Conservation (phyloP, 2,329 filamentous ascomycete genomes). For the Xylaria sp. region DNA sequence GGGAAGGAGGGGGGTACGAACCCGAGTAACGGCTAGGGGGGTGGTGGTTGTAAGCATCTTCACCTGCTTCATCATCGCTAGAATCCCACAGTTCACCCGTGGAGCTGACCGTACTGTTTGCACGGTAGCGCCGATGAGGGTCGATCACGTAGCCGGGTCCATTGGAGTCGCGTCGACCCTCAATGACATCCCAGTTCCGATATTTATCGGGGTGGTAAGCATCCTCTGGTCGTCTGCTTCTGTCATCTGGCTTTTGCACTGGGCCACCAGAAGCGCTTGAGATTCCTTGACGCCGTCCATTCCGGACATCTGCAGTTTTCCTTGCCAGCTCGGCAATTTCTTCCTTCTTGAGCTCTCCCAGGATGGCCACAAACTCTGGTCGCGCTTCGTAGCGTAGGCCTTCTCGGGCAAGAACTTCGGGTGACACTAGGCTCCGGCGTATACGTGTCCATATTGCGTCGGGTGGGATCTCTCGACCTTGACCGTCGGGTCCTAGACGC, state of each 20-base stretch:
- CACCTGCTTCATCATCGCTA: conserved; percentile 29
- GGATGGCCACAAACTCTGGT: conserved; percentile 64
- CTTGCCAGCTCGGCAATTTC: conserved; percentile 59
- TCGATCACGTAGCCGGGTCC: conserved; percentile 34
- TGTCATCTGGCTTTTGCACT: conserved; percentile 14
- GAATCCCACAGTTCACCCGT: conserved; percentile 40
- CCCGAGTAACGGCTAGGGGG: conserved; percentile 27
- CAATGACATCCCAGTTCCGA: conserved; percentile 41
- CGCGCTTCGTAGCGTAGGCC: conserved; percentile 65
- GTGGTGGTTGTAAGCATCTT: conserved; percentile 10
- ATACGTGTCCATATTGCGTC: conserved; percentile 67
- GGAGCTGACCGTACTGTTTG: conserved; percentile 34
- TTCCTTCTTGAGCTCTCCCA: conserved; percentile 59
- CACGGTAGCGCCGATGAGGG: conserved; percentile 26
- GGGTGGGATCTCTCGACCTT: conserved; percentile 60
- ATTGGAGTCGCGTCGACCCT: conserved; percentile 26
- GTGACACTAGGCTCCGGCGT: conserved; percentile 59
- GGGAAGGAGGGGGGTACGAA: conserved; percentile 33
- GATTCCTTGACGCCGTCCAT: conserved; percentile 32
- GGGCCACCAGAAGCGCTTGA: neutral
- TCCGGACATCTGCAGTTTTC: conserved; percentile 54
- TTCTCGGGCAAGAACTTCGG: conserved; percentile 60
- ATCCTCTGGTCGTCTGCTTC: conserved; percentile 34
- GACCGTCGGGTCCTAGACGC: conserved; percentile 60
- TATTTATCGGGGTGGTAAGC: conserved; percentile 42